Evolutionary conservation across 2,329 filamentous ascomycete species (phyloP).

Genomic region (Xylaria digitata): DNA sequence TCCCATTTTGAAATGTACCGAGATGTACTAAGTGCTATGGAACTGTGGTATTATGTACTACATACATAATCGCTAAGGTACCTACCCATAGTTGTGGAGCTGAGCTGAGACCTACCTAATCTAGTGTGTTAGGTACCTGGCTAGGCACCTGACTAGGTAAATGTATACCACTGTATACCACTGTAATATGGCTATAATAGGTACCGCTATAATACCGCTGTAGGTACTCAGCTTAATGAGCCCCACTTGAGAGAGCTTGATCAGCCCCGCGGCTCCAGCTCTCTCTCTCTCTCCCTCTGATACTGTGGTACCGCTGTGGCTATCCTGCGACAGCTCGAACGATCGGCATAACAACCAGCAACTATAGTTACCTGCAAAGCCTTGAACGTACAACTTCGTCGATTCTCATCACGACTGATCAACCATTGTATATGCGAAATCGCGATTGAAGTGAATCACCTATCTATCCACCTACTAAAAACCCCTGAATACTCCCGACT

Average conservation of each 20-base stretch:
- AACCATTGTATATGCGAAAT: neutral
- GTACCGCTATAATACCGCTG: too few species aligned
- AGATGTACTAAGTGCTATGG: too few species aligned
- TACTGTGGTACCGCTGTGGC: too few species aligned
- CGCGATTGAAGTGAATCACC: neutral
- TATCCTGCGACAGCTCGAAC: neutral
- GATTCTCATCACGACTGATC: neutral
- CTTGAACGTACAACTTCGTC: neutral
- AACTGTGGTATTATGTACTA: too few species aligned
- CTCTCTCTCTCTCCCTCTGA: neutral
- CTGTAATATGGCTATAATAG: too few species aligned
- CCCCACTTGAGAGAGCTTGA: conserved; percentile 10
- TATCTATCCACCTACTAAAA: neutral
- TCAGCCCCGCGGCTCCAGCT: conserved; percentile 26
- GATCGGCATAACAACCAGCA: neutral
- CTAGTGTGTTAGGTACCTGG: too few species aligned
- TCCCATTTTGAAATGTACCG: too few species aligned
- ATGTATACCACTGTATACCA: too few species aligned
- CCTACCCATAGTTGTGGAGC: too few species aligned
- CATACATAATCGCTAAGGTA: too few species aligned
- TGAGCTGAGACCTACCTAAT: too few species aligned
- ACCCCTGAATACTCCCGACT: neutral
- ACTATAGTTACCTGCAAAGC: neutral
- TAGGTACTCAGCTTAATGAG: neutral
- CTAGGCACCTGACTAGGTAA: too few species aligned